These are phyloP conservation scores for Diaporthe humulicola DNA, from an alignment of 2,329 filamentous ascomycete species.

Conservation along the genomic window DNA sequence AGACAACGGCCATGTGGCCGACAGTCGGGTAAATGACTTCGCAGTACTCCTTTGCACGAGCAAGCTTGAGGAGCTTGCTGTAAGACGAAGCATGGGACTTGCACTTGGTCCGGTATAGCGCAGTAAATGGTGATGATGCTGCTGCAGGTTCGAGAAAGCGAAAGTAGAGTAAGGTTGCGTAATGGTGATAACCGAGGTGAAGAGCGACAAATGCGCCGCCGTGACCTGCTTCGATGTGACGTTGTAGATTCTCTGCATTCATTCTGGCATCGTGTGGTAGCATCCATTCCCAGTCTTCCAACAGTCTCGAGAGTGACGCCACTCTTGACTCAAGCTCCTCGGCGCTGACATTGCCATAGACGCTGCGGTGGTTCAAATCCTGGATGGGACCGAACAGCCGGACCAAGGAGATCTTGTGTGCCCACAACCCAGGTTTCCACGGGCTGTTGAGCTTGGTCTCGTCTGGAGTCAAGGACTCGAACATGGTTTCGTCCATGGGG, in stretches of 20 bases:
- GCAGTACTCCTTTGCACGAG: not conserved
- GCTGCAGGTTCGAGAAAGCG: not conserved
- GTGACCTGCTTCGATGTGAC: conserved; percentile 1
- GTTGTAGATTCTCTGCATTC: not conserved
- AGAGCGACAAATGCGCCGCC: conserved; percentile 3
- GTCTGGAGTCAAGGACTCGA: not conserved
- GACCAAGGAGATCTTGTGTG: conserved; percentile 4
- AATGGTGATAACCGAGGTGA: conserved; percentile 9
- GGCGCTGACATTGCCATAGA: not conserved
- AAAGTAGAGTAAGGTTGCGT: conserved; percentile 6
- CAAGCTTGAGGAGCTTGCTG: conserved; percentile 1
- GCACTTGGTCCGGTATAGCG: not conserved
- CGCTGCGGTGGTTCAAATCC: conserved; percentile 8
- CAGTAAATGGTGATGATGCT: not conserved
- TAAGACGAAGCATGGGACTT: not conserved
- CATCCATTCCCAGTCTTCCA: not conserved
- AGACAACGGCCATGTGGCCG: conserved; percentile 6
- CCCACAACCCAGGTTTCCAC: conserved; percentile 7
- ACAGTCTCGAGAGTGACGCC: not conserved
- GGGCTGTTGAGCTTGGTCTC: not conserved
- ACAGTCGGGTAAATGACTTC: conserved; percentile 6
- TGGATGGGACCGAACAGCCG: not conserved
- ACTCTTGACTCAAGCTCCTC: conserved; percentile 4
- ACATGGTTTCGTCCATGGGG: conserved; percentile 12
- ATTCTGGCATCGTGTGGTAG: not conserved